Evolutionary conservation across 768 basidiomycete genomes (phyloP).

Genomic region (Chalciporus chontae): DNA sequence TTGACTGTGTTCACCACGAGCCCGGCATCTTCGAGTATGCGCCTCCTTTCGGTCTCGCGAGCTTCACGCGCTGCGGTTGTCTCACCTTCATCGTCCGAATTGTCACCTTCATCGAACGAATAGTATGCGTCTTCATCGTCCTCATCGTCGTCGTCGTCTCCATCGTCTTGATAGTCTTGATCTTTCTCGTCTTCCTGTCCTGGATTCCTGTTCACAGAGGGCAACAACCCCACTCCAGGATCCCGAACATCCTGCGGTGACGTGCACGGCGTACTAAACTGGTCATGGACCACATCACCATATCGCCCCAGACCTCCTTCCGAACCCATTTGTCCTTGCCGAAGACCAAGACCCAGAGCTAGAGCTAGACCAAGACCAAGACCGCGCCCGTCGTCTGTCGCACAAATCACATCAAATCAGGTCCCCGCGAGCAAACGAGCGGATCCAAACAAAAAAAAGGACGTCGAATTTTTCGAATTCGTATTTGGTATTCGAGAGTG

Average conservation of each 20-base stretch:
- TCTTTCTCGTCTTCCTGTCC: too few species aligned
- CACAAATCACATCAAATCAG: constrained; percentile 6
- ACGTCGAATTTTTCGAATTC: constrained; percentile 9
- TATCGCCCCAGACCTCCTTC: neutral
- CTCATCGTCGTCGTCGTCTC: constrained; percentile 20
- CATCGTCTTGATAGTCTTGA: too few species aligned
- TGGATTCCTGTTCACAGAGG: constrained; percentile 2
- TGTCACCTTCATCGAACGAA: constrained; percentile 29
- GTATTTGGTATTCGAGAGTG: constrained; percentile 11
- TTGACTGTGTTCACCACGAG: constrained; percentile 64
- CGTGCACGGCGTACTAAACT: constrained; percentile 23
- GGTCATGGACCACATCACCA: constrained; percentile 1
- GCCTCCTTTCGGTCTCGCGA: constrained; percentile 70
- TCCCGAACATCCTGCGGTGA: constrained; percentile 17
- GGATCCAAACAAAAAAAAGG: constrained; percentile 1
- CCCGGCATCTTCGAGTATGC: constrained; percentile 87
- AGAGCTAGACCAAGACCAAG: neutral
- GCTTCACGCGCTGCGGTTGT: constrained; percentile 51
- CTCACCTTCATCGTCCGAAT: constrained; percentile 27
- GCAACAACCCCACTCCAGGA: neutral
- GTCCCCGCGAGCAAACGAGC: neutral
- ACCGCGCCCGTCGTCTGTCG: neutral
- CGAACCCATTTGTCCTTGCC: neutral
- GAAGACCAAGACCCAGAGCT: neutral
- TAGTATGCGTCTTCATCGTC: constrained; percentile 34